Evolutionary conservation across 116 monocot genomes (phyloP), one percentile per base, ranked within the genome.

Genomic region (Dioscorea cayenensis): DNA sequence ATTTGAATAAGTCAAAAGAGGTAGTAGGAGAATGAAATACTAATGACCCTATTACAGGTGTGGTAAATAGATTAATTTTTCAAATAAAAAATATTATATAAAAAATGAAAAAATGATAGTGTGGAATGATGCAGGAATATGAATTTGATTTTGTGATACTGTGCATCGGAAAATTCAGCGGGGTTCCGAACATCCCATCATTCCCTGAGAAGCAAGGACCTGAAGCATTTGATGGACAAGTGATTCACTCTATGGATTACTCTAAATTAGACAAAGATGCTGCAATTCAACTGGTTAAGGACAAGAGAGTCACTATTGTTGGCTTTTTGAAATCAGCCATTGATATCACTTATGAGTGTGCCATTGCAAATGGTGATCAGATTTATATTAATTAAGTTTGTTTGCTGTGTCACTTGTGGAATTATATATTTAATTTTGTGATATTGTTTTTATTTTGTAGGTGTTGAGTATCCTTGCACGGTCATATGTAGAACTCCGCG

Each of bases 71-170:
- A 32, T 32, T 32, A 4, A 32, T 32, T 32, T 32, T 32, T 32
- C 4, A 25, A 25, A 3, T 32, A 32, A 32, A 55, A 55, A 16
- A n/a, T 18, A 19, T 36, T 29, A 25, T 25, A 25, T 25, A 25
- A 25, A 25, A 25, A 25, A 25, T 25, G 25, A 25, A 25, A 25
- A 25, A 25, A 25, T 25, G 25, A 25, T n/a, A n/a, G n/a, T n/a
- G 25, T 25, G 25, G 25, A 25, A 25, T 25, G 25, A 25, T 7
- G 5, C 80, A 93, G 89, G 72, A 80, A 17, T 78, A 81, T 76
- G 55, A 75, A 19, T 77, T 84, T 77, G 88, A 91, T 36, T 95
- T 95, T 52, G 52, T 95, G 70, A 83, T 95, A 59, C 74, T 94
- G 0, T 90, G 85, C 85, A 71, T 90, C 27, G 94, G 94, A 29